phyloP scores from a whole-genome alignment of 495 filamentous ascomycete genomes.

The Penicillium daleae region DNA sequence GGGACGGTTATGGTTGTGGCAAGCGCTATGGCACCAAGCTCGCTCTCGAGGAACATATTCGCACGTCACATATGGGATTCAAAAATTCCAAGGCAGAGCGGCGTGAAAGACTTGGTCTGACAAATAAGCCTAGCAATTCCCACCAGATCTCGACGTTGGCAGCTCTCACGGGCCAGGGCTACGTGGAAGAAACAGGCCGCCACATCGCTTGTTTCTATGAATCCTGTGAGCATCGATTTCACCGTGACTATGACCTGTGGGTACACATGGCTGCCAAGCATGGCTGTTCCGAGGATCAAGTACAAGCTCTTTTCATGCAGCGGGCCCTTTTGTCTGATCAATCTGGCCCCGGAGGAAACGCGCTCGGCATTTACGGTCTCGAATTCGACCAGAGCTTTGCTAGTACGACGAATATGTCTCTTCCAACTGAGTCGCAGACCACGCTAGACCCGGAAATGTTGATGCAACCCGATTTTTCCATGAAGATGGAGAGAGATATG shows the following conservation, averaged over 20 bases:
- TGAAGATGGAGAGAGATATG: background rate
- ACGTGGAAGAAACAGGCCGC: conserved; percentile 55
- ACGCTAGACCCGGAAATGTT: background rate
- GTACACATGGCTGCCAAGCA: conserved; percentile 65
- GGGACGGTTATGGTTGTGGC: conserved; percentile 72
- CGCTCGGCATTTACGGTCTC: conserved; percentile 50
- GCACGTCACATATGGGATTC: conserved; percentile 71
- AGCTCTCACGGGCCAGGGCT: conserved; percentile 63
- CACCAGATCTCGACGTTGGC: conserved; percentile 38
- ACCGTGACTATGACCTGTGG: conserved; percentile 67
- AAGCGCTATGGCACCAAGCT: conserved; percentile 68
- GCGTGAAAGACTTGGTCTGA: conserved; percentile 40
- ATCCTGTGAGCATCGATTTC: conserved; percentile 63
- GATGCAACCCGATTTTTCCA: background rate
- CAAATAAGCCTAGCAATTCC: conserved; percentile 21
- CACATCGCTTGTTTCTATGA: conserved; percentile 58
- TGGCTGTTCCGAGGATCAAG: conserved; percentile 51
- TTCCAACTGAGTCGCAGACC: background rate
- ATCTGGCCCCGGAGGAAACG: conserved; percentile 31
- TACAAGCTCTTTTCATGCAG: conserved; percentile 51
- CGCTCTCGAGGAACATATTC: conserved; percentile 80
- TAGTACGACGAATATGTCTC: background rate
- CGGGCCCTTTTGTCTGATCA: conserved; percentile 43
- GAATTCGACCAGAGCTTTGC: conserved; percentile 36
- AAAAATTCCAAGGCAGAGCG: conserved; percentile 49